Percentiles rank a stretch among this genome's conserved stretches.
Conservation (phyloP, 169 alveolate genomes). For the Eimeria sp. region DNA sequence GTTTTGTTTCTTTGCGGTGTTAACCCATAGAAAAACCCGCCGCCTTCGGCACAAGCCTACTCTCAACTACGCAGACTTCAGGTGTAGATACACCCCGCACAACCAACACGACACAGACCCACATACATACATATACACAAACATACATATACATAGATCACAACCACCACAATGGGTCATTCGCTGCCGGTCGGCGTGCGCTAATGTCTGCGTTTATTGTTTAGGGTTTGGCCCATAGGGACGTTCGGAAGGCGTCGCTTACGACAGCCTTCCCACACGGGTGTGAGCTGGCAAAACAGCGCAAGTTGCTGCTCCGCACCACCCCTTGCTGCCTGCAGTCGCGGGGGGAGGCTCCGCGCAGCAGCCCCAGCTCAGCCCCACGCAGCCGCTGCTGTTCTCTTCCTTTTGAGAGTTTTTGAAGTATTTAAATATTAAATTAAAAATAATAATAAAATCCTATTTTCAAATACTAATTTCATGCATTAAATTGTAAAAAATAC, state of each 20-base stretch:
- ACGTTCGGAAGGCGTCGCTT: neutral
- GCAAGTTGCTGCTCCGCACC: neutral
- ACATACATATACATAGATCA: neutral
- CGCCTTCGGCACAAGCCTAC: neutral
- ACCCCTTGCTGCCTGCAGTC: too few species aligned
- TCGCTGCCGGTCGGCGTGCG: constrained; percentile 8
- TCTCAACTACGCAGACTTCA: too few species aligned
- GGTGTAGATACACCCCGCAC: neutral
- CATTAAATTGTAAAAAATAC: too few species aligned
- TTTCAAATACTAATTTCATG: too few species aligned
- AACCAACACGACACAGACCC: neutral
- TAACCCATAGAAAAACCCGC: constrained; percentile 36
- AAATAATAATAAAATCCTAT: too few species aligned
- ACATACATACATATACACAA: neutral
- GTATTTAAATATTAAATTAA: too few species aligned
- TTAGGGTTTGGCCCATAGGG: constrained; percentile 42
- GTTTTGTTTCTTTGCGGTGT: constrained; percentile 20
- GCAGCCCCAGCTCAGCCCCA: too few species aligned
- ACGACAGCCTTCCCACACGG: constrained; percentile 13
- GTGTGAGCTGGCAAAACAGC: neutral
- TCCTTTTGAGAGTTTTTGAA: too few species aligned
- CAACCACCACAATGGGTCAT: neutral
- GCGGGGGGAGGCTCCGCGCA: too few species aligned
- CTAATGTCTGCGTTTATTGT: neutral
- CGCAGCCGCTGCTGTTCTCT: too few species aligned